Conservation (phyloP, 176 grass and related monocot genomes). For the Lolium perenne region DNA sequence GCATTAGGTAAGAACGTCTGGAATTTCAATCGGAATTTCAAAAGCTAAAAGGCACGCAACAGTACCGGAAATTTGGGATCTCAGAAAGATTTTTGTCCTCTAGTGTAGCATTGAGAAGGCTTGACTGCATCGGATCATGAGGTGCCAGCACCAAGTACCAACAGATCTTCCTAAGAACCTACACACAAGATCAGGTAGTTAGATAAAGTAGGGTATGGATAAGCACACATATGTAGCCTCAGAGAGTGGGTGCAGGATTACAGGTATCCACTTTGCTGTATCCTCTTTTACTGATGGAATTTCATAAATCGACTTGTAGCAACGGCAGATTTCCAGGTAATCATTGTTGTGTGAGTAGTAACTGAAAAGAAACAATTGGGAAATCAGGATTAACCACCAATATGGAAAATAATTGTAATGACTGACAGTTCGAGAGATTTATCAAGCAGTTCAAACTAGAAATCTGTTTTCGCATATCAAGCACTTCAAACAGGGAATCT, state of each 20-base stretch:
- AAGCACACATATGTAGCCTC: neutral
- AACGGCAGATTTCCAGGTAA: slow-evolving; percentile 90
- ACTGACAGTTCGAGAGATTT: neutral
- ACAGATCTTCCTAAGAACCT: slow-evolving; percentile 97
- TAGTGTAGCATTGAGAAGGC: slow-evolving; percentile 86
- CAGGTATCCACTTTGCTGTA: slow-evolving; percentile 78
- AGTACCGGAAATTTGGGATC: slow-evolving; percentile 84
- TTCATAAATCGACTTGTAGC: slow-evolving; percentile 95
- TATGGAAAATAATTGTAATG: neutral
- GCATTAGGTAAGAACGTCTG: neutral
- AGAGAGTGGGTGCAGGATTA: slow-evolving; percentile 35
- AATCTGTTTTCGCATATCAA: neutral
- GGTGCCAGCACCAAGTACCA: slow-evolving; percentile 89
- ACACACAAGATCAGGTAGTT: slow-evolving; percentile 19
- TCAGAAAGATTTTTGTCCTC: slow-evolving; percentile 97
- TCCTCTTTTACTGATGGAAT: slow-evolving; percentile 93
- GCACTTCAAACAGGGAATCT: neutral
- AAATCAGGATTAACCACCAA: neutral
- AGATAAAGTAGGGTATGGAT: neutral
- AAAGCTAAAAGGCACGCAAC: slow-evolving; percentile 1
- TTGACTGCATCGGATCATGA: slow-evolving; percentile 94
- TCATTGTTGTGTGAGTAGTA: slow-evolving; percentile 90
- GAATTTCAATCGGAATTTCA: neutral
- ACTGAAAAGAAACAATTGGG: slow-evolving; percentile 42
- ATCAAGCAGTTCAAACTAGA: neutral